phyloP scores from a whole-genome alignment of 495 filamentous ascomycete genomes.

The Aspergillus panamensis region DNA sequence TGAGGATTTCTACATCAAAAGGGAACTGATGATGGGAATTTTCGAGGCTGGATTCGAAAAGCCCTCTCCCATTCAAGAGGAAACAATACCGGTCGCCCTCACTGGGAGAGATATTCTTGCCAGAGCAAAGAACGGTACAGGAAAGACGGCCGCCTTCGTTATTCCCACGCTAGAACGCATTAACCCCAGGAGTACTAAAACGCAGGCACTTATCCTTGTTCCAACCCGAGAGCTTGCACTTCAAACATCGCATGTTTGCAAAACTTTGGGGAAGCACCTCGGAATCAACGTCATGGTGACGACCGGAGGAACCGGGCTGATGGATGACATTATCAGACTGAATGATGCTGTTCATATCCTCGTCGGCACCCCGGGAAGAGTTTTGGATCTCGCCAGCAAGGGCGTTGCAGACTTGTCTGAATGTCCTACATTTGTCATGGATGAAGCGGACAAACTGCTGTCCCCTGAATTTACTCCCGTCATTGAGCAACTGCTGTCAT shows the following conservation, averaged over 20 bases:
- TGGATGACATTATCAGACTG: constrained; percentile 95
- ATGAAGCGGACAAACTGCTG: constrained; percentile 95
- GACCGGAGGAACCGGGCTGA: constrained; percentile 88
- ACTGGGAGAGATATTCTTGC: constrained; percentile 94
- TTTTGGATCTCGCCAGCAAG: constrained; percentile 92
- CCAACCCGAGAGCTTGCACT: constrained; percentile 97
- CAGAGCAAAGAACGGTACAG: constrained; percentile 96
- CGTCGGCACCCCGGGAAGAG: constrained; percentile 93
- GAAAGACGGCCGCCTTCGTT: constrained; percentile 96
- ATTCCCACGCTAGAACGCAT: constrained; percentile 94
- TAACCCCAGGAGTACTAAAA: constrained; percentile 92
- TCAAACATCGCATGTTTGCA: constrained; percentile 98
- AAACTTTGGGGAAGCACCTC: constrained; percentile 93
- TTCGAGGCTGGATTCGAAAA: constrained; percentile 99
- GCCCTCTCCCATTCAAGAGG: constrained; percentile 98
- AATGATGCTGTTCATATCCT: constrained; percentile 95
- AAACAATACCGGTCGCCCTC: constrained; percentile 93
- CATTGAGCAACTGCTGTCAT: constrained; percentile 89
- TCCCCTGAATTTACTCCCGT: constrained; percentile 95
- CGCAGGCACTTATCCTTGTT: constrained; percentile 92
- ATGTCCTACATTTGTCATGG: constrained; percentile 98
- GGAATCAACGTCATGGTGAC: constrained; percentile 99
- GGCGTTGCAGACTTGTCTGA: constrained; percentile 93
- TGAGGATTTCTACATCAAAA: constrained; percentile 91
- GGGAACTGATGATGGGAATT: constrained; percentile 95